Evolutionary conservation across 192 early-diverging fungal genomes (phyloP).

Genomic region (Geranomyces michiganensis): DNA sequence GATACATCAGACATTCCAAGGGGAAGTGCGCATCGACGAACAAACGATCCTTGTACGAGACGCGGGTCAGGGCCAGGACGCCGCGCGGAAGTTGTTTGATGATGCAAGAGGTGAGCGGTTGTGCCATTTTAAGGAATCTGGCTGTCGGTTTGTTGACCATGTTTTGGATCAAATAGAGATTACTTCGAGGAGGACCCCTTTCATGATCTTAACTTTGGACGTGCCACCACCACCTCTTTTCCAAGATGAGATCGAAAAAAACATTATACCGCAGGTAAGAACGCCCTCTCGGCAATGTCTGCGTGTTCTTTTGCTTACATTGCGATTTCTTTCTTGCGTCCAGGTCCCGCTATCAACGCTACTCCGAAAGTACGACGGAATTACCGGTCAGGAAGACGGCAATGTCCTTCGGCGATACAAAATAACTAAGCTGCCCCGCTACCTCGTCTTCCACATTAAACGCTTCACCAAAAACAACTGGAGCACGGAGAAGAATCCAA

Average conservation of each 20-base stretch:
- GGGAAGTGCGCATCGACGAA: conserved; percentile 74
- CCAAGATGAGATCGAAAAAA: conserved; percentile 78
- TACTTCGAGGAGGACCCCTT: conserved; percentile 63
- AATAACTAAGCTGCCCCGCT: conserved; percentile 76
- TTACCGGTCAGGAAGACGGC: conserved; percentile 47
- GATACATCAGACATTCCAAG: conserved; percentile 84
- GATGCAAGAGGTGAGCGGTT: conserved; percentile 22
- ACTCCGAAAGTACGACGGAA: conserved; percentile 84
- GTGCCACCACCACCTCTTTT: conserved; percentile 90
- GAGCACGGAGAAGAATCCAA: conserved; percentile 89
- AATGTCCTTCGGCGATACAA: conserved; percentile 68
- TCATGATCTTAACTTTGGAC: conserved; percentile 87
- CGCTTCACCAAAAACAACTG: conserved; percentile 87
- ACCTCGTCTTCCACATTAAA: conserved; percentile 89
- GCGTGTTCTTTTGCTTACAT: not conserved
- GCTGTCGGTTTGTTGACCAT: not conserved
- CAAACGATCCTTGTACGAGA: conserved; percentile 56
- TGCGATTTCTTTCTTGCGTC: not conserved
- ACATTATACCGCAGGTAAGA: conserved; percentile 87
- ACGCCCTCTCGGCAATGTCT: not conserved
- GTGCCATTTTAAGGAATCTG: not conserved
- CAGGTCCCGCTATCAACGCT: conserved; percentile 77
- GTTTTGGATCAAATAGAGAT: conserved; percentile 47
- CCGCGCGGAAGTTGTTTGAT: conserved; percentile 33
- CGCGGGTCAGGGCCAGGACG: conserved; percentile 16